Base-by-base conservation (phyloP, 1,284 basidiomycete genomes). In the Lentinula novae-zelandiae region DNA sequence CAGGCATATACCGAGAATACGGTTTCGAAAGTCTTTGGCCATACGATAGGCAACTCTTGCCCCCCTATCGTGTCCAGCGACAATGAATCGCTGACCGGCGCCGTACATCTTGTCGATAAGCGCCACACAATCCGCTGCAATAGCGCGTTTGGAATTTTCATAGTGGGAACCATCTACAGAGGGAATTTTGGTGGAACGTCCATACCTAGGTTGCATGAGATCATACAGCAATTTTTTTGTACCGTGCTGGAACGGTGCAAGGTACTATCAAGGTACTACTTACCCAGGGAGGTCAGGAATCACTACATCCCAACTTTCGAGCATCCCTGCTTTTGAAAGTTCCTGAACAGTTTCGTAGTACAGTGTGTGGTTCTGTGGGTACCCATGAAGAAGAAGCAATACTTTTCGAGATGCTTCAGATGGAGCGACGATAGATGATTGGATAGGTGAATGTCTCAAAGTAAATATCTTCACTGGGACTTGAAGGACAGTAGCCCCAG, bases 281-380 rank as follows among this genome's bases (percentile, higher is more conserved):
- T 36, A 62, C 62, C 62, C 62, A 10, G 62, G 62, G 27, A 62
- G 53, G 34, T 62, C 62, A n/a, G 62, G 62, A 36, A 62, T 60
- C 17, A 62, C 58, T n/a, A 62, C 53, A 46, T 62, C 58, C 58
- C 58, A 62, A 5, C 56, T 44, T 33, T 60, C 50, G 27, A 60
- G 53, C 5, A 62, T 55, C 9, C 62, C 62, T 33, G 58, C 36
- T 22, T 52, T 51, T 10, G 54, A 56, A 4, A 62, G 42, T 31
- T 62, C 58, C 6, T 51, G 36, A 2, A 57, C 62, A n/a, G 53
- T 39, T 42, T 38, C 58, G 38, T 62, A 58, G 49, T 52, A 62
- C 9, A 53, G 20, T 2, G 62, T 62, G 31, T 60, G 62, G 22
- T 62, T 62, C 40, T 62, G 62, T 12, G 62, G 62, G 40, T 39